Evolutionary conservation across 179 eudicot genomes (phyloP), one percentile per base, ranked within the genome.

Genomic region (Amaranthus tricolor): DNA sequence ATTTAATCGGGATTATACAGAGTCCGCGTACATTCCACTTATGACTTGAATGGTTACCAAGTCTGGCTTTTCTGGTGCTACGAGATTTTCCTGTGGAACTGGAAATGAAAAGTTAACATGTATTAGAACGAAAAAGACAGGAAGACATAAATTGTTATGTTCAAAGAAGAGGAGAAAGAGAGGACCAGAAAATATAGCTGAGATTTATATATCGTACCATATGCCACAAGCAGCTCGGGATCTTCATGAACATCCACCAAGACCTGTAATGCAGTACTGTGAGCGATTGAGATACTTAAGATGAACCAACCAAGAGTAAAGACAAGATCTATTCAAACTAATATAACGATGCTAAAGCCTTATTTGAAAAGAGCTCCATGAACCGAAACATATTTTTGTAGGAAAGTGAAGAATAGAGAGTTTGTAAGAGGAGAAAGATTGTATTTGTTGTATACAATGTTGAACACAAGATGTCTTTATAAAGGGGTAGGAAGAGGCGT

Each of bases 71-170:
- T 88, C 90, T 10, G 94, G 96, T 24, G 82, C 86, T 66, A 89
- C 48, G 85, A 94, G 81, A 76, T 89, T 92, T 79, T 94, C 98
- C 85, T 94, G 96, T 5, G 98, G 62, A 72, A 94, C 98, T 94
- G 89, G 79, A 86, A 81, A 50, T n/a, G 68, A 58, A 61, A 53
- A 76, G 48, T 48, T 52, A 50, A 51, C 10, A 51, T 43, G 13
- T 6, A 60, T 64, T 57, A 70, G 1, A 43, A 74, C 8, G 9
- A 70, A 49, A 62, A 17, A 56, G 24, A 13, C 66, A 58, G 21
- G 40, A 10, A 47, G 24, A 11, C 6, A 59, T 9, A 50, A 31
- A 43, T 44, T 49, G 45, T 13, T 21, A 48, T 47, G 68, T 49
- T 51, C 0, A 44, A 5, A 43, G 9, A 71, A 5, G 45, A n/a